Base-by-base conservation (phyloP, 108 stramenopile species). In the Cyclotella choctawhatcheeana region DNA sequence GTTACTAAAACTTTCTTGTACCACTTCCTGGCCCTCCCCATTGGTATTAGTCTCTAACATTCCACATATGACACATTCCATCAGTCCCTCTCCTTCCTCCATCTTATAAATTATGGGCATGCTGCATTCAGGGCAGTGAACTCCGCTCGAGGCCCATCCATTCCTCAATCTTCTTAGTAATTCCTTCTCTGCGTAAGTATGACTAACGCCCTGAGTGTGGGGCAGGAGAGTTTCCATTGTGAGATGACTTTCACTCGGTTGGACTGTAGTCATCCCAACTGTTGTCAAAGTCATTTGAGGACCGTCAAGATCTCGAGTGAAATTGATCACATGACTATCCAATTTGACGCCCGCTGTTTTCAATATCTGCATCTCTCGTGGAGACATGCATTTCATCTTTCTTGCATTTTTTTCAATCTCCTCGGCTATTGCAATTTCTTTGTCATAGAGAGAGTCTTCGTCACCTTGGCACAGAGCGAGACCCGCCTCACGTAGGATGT, bases 111-210 rank as follows among this genome's bases (percentile, higher is more conserved):
- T 66, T 20, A 74, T 67, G n/a, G 65, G 73, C 64, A 74, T 66
- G 16, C 65, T 58, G 32, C 73, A 74, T 27, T 66, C 73, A 16
- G 27, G 0, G 20, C 73, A 74, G 16, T 66, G 31, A 7, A 25
- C 27, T 29, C 73, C 73, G 7, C 54, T 74, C 1, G 65, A 59
- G 17, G 13, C 20, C 73, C 73, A 74, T 40, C 73, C 73, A 48
- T 74, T 58, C 26, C 59, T 74, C 47, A 74, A 51, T 74, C 64
- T 29, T 27, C 73, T 18, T 31, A 66, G 6, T 14, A 74, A 18
- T 56, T 74, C 73, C 47, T 59, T 67, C 34, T 74, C 73, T 17
- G 73, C 73, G 45, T 74, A 74, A n/a, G 58, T 67, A 54, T 64
- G 62, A 52, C 60, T 74, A 25, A 67, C 48, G 29, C 55, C 55